phyloP scores from a whole-genome alignment of 345 rosid genomes.

The Eucalyptus melliodora region DNA sequence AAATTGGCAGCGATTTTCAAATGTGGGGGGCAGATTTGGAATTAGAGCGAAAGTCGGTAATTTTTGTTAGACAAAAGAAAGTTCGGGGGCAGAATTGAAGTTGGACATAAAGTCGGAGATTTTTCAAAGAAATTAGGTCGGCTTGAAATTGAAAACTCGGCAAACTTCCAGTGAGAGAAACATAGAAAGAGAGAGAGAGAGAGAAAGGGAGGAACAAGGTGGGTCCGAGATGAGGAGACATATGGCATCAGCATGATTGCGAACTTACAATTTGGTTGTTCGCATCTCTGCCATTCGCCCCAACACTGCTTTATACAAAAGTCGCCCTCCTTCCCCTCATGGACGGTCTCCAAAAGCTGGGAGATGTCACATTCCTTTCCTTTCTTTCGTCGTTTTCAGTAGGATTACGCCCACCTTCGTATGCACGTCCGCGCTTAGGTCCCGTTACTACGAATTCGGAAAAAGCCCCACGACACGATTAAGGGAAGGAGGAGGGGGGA shows the following conservation, averaged over 20 bases:
- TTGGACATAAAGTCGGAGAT: not conserved
- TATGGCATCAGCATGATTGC: constrained; percentile 22
- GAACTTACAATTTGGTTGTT: constrained; percentile 1
- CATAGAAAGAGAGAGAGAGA: not conserved
- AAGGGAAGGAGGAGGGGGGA: not conserved
- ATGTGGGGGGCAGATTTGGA: fast-evolving
- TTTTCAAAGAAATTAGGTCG: not conserved
- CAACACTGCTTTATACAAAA: not conserved
- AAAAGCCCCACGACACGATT: not conserved
- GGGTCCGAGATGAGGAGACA: constrained; percentile 23
- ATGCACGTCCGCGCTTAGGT: not conserved
- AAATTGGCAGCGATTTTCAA: not conserved
- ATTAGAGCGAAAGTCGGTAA: not conserved
- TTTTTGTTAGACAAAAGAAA: not conserved
- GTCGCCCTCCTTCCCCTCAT: not conserved
- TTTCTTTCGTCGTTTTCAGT: not conserved
- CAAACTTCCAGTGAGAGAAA: not conserved
- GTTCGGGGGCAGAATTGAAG: fast-evolving
- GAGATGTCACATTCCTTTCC: not conserved
- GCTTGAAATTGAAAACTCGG: not conserved
- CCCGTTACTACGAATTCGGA: not conserved
- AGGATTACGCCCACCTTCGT: not conserved
- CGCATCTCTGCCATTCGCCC: not conserved
- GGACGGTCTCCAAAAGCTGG: not conserved
- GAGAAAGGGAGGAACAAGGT: not conserved